Evolutionary conservation across 768 basidiomycete genomes (phyloP).

Genomic region (Pleurotus platypus): DNA sequence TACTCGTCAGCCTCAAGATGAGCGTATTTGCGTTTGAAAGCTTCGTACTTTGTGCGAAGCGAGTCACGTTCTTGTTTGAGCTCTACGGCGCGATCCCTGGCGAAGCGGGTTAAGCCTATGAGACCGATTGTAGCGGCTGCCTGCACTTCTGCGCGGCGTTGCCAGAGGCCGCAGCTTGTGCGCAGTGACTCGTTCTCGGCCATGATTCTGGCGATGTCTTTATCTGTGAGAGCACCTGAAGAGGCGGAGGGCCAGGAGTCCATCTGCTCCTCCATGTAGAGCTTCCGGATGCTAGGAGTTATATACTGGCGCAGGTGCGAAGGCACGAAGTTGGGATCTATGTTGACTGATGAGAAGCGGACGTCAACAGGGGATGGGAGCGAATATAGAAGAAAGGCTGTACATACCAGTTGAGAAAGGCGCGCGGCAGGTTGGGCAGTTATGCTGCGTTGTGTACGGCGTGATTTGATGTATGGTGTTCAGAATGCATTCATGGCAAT

Average conservation of each 20-base stretch:
- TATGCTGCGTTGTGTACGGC: slow-evolving; percentile 42
- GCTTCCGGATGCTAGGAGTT: slow-evolving; percentile 52
- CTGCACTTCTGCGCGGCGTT: slow-evolving; percentile 46
- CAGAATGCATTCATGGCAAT: slow-evolving; percentile 59
- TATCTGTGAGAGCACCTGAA: slow-evolving; percentile 16
- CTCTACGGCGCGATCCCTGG: slow-evolving; percentile 36
- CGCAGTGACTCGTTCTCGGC: slow-evolving; percentile 42
- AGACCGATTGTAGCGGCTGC: slow-evolving; percentile 44
- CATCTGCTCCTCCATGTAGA: slow-evolving; percentile 42
- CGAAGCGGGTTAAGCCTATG: slow-evolving; percentile 36
- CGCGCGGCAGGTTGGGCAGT: slow-evolving; percentile 56
- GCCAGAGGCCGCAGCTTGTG: slow-evolving; percentile 40
- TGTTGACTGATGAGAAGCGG: slow-evolving; percentile 29
- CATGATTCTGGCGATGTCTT: slow-evolving; percentile 36
- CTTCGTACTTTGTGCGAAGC: slow-evolving; percentile 29
- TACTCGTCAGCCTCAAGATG: slow-evolving; percentile 8
- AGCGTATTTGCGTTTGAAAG: slow-evolving; percentile 18
- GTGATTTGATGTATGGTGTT: slow-evolving; percentile 44
- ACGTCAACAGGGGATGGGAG: not conserved
- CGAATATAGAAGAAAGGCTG: not conserved
- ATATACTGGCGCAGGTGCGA: slow-evolving; percentile 56
- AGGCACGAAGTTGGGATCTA: slow-evolving; percentile 48
- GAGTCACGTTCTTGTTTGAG: slow-evolving; percentile 36
- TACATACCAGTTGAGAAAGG: slow-evolving; percentile 52
- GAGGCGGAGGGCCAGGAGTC: slow-evolving; percentile 15